phyloP scores from a whole-genome alignment of 305 asterid species.

The Fraxinus floribunda region DNA sequence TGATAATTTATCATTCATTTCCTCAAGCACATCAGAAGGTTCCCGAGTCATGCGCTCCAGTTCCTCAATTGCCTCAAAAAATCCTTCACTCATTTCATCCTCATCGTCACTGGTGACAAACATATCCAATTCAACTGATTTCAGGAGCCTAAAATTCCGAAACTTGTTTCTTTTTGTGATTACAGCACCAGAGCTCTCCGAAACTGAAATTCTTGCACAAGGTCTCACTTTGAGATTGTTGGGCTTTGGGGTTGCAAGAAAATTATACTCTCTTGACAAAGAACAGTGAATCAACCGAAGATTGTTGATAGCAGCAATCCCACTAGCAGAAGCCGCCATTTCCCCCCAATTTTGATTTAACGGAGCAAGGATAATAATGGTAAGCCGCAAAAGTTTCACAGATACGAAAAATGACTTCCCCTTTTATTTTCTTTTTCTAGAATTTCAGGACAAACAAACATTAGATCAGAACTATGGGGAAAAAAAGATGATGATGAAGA shows the following conservation, averaged over 20 bases:
- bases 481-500: background rate
- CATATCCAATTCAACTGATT: conserved; percentile 68
- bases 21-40: conserved; percentile 87
- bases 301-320: conserved; percentile 44
- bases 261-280: conserved; percentile 33
- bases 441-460: background rate
- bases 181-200: conserved; percentile 25
- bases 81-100: conserved; percentile 84
- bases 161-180: conserved; percentile 23
- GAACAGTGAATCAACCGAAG: conserved; percentile 35
- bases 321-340: conserved; percentile 53
- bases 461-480: background rate
- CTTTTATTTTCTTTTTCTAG: background rate
- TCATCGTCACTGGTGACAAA: conserved; percentile 76
- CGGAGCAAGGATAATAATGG: background rate
- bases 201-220: conserved; percentile 25
- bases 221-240: conserved; percentile 33
- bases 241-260: conserved; percentile 28
- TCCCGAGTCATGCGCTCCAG: conserved; percentile 88
- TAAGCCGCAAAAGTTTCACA: background rate
- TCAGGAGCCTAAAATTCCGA: conserved; percentile 37
- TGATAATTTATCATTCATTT: conserved; percentile 74
- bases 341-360: background rate
- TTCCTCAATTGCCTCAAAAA: conserved; percentile 90
- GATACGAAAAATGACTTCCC: background rate